Evolutionary conservation across 2,329 filamentous ascomycete species (phyloP).

Genomic region (Venturia pyrina): DNA sequence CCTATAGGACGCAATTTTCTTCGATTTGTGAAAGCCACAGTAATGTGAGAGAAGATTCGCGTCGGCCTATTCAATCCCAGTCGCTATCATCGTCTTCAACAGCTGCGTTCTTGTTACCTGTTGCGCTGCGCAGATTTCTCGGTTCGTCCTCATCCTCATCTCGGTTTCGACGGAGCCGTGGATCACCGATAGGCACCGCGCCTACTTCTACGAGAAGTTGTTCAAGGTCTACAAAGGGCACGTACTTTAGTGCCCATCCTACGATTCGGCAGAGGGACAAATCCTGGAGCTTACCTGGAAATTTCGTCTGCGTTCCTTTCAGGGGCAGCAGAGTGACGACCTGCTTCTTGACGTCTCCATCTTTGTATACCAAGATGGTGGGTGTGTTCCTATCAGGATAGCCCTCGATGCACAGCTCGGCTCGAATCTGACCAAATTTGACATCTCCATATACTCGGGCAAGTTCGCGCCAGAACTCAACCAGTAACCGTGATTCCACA

Average conservation of each 20-base stretch:
- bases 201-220: slow-evolving; percentile 72
- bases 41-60: neutral
- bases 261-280: neutral
- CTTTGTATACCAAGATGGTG: slow-evolving; percentile 84
- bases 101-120: slow-evolving; percentile 26
- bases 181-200: slow-evolving; percentile 67
- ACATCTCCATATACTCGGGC: slow-evolving; percentile 82
- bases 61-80: slow-evolving; percentile 43
- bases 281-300: slow-evolving; percentile 36
- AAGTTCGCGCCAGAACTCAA: slow-evolving; percentile 76
- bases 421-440: slow-evolving; percentile 95
- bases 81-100: slow-evolving; percentile 41
- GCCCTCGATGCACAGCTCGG: slow-evolving; percentile 86
- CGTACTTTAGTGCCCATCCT: neutral
- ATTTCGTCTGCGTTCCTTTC: slow-evolving; percentile 58
- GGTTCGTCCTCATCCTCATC: slow-evolving; percentile 49
- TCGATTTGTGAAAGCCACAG: neutral
- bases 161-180: slow-evolving; percentile 58
- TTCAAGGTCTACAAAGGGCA: slow-evolving; percentile 53
- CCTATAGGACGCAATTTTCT: neutral
- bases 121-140: slow-evolving; percentile 37
- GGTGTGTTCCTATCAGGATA: slow-evolving; percentile 94
- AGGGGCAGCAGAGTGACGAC: slow-evolving; percentile 79
- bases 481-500: slow-evolving; percentile 71
- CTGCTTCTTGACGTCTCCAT: slow-evolving; percentile 86